Conservation (phyloP, 2,329 filamentous ascomycete species). For the Madurella mycetomatis region DNA sequence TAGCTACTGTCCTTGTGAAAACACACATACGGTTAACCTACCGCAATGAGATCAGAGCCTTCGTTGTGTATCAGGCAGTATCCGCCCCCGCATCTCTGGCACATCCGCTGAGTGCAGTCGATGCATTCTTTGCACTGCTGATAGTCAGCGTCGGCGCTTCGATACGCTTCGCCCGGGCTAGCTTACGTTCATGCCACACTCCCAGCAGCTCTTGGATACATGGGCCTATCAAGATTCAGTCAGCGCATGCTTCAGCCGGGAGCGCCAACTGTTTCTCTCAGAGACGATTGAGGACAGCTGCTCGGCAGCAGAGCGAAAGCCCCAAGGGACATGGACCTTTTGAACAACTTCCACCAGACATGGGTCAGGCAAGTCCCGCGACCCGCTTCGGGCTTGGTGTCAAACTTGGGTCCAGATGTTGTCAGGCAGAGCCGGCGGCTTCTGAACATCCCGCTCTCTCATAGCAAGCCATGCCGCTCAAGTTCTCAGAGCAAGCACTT, state of each 20-base stretch:
- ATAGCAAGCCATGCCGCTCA: not conserved
- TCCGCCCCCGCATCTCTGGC: conserved; percentile 67
- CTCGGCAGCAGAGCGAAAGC: conserved; percentile 10
- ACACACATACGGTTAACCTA: conserved; percentile 9
- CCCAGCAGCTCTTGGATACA: conserved; percentile 72
- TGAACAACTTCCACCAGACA: conserved; percentile 5
- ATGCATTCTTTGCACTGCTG: conserved; percentile 72
- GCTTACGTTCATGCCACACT: conserved; percentile 75
- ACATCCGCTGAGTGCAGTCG: conserved; percentile 63
- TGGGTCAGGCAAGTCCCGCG: not conserved
- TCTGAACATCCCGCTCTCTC: not conserved
- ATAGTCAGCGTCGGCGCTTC: conserved; percentile 8
- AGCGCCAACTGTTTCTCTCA: conserved; percentile 2
- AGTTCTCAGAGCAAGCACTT: conserved; percentile 4
- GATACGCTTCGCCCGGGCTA: not conserved
- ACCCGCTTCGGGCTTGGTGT: conserved; percentile 12
- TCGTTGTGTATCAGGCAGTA: conserved; percentile 84
- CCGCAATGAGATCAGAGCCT: conserved; percentile 54
- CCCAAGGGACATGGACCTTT: conserved; percentile 25
- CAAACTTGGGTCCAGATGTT: conserved; percentile 5
- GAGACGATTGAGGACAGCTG: not conserved
- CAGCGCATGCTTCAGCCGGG: conserved; percentile 5
- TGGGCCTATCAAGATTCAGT: conserved; percentile 42
- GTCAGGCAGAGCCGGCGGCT: not conserved
- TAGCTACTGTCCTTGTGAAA: not conserved